These are phyloP conservation scores for Trichoderma orchidacearum DNA, from an alignment of 495 filamentous ascomycete genomes.

Conservation along the genomic window DNA sequence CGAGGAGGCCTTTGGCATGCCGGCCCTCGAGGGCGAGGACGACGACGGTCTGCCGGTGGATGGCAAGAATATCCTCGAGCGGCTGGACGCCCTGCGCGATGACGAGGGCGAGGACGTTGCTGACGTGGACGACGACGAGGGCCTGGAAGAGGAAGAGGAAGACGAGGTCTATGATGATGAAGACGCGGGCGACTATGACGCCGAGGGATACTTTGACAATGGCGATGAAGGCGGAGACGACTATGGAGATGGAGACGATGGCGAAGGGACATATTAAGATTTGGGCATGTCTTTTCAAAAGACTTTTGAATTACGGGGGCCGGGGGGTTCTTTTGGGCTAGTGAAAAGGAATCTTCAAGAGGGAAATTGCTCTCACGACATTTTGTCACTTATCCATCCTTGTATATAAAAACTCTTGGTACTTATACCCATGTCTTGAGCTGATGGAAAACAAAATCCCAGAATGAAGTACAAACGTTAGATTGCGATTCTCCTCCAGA, in stretches of 20 bases:
- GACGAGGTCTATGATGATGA: conserved; percentile 33
- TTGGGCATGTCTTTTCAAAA: background rate
- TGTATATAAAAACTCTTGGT: background rate
- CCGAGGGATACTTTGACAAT: conserved; percentile 38
- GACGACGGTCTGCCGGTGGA: conserved; percentile 11
- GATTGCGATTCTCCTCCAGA: background rate
- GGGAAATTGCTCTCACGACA: background rate
- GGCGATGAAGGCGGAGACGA: conserved; percentile 35
- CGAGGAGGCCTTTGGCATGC: conserved; percentile 15
- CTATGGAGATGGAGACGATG: conserved; percentile 27
- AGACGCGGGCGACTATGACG: conserved; percentile 40
- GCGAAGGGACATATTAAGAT: conserved; percentile 16
- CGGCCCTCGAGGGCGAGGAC: conserved; percentile 5
- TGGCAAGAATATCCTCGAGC: conserved; percentile 8
- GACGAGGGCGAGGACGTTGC: conserved; percentile 31
- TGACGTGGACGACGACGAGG: conserved; percentile 21
- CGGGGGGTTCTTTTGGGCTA: no score
- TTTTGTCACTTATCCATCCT: background rate
- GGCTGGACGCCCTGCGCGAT: conserved; percentile 18
- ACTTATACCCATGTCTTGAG: background rate
- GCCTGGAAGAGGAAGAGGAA: conserved; percentile 26
- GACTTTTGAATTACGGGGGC: background rate
- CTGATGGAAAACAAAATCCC: no score
- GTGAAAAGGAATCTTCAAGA: background rate
- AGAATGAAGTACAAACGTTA: background rate